Base-by-base conservation (phyloP, 352 stramenopile species). In the Plasmopara halstedii region DNA sequence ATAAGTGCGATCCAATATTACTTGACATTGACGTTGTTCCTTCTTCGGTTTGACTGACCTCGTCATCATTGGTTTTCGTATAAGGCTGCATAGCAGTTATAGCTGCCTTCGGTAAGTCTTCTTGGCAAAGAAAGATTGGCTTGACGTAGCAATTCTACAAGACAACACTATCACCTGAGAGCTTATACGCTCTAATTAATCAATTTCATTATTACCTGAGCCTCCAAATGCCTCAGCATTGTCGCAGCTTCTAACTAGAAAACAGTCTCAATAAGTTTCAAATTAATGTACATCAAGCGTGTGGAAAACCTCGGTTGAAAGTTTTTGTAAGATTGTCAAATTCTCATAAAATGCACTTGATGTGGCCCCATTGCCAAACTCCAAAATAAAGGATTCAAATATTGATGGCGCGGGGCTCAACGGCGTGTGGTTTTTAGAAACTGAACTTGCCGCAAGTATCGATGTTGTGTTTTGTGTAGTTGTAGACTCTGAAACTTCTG, bases 371-470 rank as follows among this genome's bases (percentile, higher is more conserved):
- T 61, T 50, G 11, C 62, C 62, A 21, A 64, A 38, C 19, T 81
- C 62, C 9, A 51, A 63, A 15, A 83, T 18, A 18, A 85, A 29
- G 2, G 68, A 62, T 47, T 83, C 73, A 22, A 83, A 85, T 7
- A 78, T 55, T 4, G 70, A 72, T 2, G 68, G 58, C n/a, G 41
- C 35, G 17, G 73, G 57, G 37, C 35, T 55, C 46, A 74, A 74
- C 5, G 56, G 38, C 0, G 56, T 53, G 14, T 64, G 56, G 0
- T 53, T 33, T 8, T 42, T 25, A 6, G 39, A 25, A 3, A 13
- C 23, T 1, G 15, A 19, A 21, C 23, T 33, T 6, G 29, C 23
- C 13, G 17, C 19, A 18, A 41, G 5, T 25, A 19, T 29, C 22
- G 27, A 20, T 17, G 34, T 13, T 11, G 25, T 29, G 25, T 29